Conservation (phyloP, 1,284 basidiomycete genomes). For the Volvariella volvacea region DNA sequence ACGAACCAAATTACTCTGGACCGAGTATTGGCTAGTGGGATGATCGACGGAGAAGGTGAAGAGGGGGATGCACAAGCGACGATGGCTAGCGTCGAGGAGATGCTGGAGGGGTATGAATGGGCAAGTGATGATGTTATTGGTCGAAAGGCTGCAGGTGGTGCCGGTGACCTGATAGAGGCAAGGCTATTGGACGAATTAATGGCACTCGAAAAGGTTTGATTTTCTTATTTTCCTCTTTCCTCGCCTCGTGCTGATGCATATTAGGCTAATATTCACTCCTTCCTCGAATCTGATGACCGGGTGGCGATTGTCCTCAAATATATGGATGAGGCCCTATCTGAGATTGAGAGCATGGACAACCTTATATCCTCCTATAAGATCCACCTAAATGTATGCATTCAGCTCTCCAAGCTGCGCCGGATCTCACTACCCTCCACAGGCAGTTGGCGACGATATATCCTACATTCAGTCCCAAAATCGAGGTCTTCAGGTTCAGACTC, state of each 20-base stretch:
- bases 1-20: slow-evolving; percentile 69
- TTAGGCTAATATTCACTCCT: slow-evolving; percentile 95
- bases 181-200: slow-evolving; percentile 81
- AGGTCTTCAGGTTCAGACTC: slow-evolving; percentile 95
- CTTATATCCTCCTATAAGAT: slow-evolving; percentile 89
- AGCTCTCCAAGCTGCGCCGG: slow-evolving; percentile 2
- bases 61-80: slow-evolving; percentile 76
- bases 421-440: slow-evolving; percentile 39
- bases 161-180: slow-evolving; percentile 84
- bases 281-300: slow-evolving; percentile 89
- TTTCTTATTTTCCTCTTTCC: slow-evolving; percentile 5
- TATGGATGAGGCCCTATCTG: slow-evolving; percentile 81
- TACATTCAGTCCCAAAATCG: slow-evolving; percentile 97
- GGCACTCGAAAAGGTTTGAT: slow-evolving; percentile 82
- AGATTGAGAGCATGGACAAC: slow-evolving; percentile 84
- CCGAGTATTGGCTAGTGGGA: slow-evolving; percentile 56
- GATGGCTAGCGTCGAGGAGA: slow-evolving; percentile 90
- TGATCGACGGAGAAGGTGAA: slow-evolving; percentile 45
- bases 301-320: slow-evolving; percentile 83
- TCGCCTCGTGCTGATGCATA: slow-evolving; percentile 10
- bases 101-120: slow-evolving; percentile 99
- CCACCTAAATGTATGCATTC: slow-evolving; percentile 74
- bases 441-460: slow-evolving; percentile 89
- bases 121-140: slow-evolving; percentile 65
- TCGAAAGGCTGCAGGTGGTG: slow-evolving; percentile 56